Conservation (phyloP, 176 grass and related monocot genomes). For the Aegilops speltoides region DNA sequence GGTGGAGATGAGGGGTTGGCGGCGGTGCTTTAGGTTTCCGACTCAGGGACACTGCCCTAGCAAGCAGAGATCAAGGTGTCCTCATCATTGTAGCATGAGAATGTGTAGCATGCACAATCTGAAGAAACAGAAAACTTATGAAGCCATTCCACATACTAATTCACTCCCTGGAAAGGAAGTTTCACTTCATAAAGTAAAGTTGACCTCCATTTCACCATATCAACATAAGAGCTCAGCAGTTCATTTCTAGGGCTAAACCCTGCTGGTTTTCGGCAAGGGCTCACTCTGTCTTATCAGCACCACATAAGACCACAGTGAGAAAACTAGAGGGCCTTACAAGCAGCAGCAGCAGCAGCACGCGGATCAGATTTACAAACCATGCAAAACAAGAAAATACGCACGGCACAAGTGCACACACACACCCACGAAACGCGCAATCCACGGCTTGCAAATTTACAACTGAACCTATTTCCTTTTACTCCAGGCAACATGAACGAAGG, state of each 20-base stretch:
- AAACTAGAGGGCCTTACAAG: slow-evolving; percentile 67
- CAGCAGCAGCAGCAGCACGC: slow-evolving; percentile 41
- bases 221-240: slow-evolving; percentile 39
- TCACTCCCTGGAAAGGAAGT: background rate
- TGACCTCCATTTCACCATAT: background rate
- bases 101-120: too few species aligned
- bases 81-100: too few species aligned
- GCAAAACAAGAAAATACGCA: slow-evolving; percentile 20
- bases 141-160: background rate
- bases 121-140: too few species aligned
- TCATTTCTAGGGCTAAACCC: slow-evolving; percentile 59
- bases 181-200: background rate
- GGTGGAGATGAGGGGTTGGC: too few species aligned
- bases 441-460: slow-evolving; percentile 60
- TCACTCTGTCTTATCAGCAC: slow-evolving; percentile 36
- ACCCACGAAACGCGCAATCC: too few species aligned
- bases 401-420: too few species aligned
- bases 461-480: slow-evolving; percentile 47
- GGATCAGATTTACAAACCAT: slow-evolving; percentile 70
- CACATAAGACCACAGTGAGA: slow-evolving; percentile 55
- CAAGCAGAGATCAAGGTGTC: too few species aligned
- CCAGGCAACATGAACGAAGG: background rate
- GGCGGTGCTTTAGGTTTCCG: too few species aligned
- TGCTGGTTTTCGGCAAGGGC: slow-evolving; percentile 52
- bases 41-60: too few species aligned